Evolutionary conservation across 257 asterid genomes (phyloP).

Genomic region (Verbascum thapsus): DNA sequence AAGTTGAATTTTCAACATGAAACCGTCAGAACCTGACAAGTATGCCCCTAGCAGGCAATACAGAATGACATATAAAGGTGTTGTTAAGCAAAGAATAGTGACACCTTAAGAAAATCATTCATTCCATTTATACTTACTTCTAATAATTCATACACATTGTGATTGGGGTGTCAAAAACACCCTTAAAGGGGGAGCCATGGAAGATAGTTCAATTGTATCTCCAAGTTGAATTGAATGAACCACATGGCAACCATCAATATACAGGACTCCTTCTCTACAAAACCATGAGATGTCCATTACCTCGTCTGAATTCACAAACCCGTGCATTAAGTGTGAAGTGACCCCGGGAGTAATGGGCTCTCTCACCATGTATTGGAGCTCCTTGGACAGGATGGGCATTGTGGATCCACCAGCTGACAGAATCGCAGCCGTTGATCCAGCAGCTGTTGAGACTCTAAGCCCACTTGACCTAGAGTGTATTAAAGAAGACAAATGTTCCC

Average conservation of each 20-base stretch:
- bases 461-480: constrained; percentile 88
- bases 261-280: constrained; percentile 65
- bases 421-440: constrained; percentile 97
- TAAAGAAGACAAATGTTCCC: constrained; percentile 44
- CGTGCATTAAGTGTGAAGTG: constrained; percentile 44
- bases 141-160: no score
- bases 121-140: no score
- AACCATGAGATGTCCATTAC: constrained; percentile 72
- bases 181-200: constrained; percentile 66
- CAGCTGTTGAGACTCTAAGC: constrained; percentile 86
- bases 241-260: constrained; percentile 83
- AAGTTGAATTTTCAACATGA: no score
- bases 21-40: no score
- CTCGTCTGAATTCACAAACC: constrained; percentile 51
- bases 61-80: no score
- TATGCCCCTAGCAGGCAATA: no score
- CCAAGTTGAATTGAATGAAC: constrained; percentile 62
- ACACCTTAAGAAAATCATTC: no score
- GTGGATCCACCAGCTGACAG: constrained; percentile 79
- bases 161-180: constrained; percentile 56
- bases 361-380: constrained; percentile 86
- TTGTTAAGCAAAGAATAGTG: no score
- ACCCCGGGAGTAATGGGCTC: constrained; percentile 75
- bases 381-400: constrained; percentile 78
- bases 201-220: constrained; percentile 70